A percentile compares a stretch with the other conserved stretches of the same genome.
Conservation (phyloP, 768 basidiomycete species). For the Tricholoma flavovirens region DNA sequence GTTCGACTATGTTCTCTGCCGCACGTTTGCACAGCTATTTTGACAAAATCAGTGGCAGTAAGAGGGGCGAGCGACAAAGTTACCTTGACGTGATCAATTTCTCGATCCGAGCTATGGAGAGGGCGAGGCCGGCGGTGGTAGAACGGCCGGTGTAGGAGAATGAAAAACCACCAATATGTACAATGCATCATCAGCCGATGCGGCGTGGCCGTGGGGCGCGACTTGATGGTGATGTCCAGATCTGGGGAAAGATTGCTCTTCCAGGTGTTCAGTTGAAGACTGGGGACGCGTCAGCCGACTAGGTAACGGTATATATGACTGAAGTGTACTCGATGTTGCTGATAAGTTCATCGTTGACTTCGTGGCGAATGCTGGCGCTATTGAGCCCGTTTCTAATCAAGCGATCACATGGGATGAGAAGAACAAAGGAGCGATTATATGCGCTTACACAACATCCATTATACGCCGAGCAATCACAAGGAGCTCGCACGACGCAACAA, state of each 20-base stretch:
- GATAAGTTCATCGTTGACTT: conserved; percentile 41
- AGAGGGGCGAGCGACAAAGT: conserved; percentile 1
- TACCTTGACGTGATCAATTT: conserved; percentile 51
- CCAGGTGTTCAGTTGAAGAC: conserved; percentile 45
- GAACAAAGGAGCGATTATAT: background rate
- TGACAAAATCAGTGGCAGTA: conserved; percentile 19
- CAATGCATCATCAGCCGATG: conserved; percentile 53
- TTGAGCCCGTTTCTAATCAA: conserved; percentile 37
- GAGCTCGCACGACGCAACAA: conserved; percentile 44
- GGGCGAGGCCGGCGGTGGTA: conserved; percentile 38
- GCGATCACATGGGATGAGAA: background rate
- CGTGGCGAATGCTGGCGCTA: conserved; percentile 31
- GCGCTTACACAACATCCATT: conserved; percentile 51
- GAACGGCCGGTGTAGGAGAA: conserved; percentile 56
- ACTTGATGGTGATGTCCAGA: conserved; percentile 44
- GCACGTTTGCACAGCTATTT: conserved; percentile 47
- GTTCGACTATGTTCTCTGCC: conserved; percentile 51
- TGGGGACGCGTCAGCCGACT: conserved; percentile 10
- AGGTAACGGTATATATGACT: background rate
- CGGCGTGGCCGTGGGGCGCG: conserved; percentile 41
- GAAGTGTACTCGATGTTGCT: conserved; percentile 46
- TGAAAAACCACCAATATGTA: conserved; percentile 53
- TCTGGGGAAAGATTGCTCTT: conserved; percentile 39
- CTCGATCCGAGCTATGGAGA: conserved; percentile 30
- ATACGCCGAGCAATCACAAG: conserved; percentile 44